Percentiles rank a stretch among this genome's conserved stretches.
Conservation (phyloP, 306 rosid genomes). For the Lathyrus aphaca region DNA sequence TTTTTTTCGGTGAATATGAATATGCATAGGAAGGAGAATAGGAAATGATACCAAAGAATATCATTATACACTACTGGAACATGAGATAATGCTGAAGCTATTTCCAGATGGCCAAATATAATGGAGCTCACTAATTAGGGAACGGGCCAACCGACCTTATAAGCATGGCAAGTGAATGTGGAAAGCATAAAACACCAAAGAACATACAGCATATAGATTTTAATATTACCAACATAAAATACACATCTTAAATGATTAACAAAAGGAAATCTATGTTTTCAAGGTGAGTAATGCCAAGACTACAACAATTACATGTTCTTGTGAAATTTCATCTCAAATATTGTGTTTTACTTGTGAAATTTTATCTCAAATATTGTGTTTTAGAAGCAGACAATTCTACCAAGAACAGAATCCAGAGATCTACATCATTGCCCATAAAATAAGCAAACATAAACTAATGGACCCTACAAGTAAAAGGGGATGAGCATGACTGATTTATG, state of each 20-base stretch:
- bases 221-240: neutral
- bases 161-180: conserved; percentile 7
- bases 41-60: neutral
- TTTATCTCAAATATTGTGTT: neutral
- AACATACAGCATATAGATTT: neutral
- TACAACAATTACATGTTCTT: neutral
- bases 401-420: neutral
- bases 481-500: neutral
- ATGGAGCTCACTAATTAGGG: neutral
- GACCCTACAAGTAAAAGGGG: neutral
- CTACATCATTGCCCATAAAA: neutral
- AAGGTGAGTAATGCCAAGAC: neutral
- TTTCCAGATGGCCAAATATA: conserved; percentile 1
- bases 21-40: neutral
- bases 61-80: conserved; percentile 3
- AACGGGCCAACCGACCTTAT: neutral
- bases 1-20: neutral
- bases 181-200: neutral
- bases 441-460: conserved; percentile 1
- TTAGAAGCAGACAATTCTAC: neutral
- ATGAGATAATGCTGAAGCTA: neutral
- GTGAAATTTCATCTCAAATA: neutral
- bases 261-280: neutral
- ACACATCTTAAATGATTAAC: neutral
- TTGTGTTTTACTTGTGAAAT: neutral